These are phyloP conservation scores for Nicotiana otophora DNA, from an alignment of 257 asterid genomes.

Conservation along the genomic window DNA sequence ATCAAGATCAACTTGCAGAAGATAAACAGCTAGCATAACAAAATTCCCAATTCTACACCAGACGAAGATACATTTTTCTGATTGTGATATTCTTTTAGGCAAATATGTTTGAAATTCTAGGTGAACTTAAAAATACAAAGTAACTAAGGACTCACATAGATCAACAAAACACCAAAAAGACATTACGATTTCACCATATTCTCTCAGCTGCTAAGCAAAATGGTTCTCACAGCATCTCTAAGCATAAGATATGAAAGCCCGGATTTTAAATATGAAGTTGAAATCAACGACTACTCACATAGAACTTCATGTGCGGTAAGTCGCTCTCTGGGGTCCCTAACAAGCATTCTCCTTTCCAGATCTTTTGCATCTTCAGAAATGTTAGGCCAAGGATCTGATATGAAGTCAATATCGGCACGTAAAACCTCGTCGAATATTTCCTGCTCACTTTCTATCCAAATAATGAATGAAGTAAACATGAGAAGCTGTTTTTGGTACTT, in stretches of 20 bases:
- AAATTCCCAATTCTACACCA: background rate
- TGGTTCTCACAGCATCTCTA: background rate
- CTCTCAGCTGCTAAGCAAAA: background rate
- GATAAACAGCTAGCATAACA: background rate
- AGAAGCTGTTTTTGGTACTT: background rate
- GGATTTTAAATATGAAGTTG: background rate
- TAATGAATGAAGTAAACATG: constrained; percentile 5
- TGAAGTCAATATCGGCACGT: constrained; percentile 50
- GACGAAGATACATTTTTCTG: background rate
- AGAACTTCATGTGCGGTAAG: constrained; percentile 74
- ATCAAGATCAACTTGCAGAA: background rate
- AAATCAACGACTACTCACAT: constrained; percentile 39
- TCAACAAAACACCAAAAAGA: background rate
- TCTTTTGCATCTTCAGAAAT: constrained; percentile 71
- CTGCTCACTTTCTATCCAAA: constrained; percentile 56
- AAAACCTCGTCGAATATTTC: constrained; percentile 61
- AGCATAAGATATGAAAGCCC: background rate
- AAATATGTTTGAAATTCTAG: background rate
- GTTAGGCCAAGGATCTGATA: constrained; percentile 76
- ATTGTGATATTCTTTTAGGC: background rate
- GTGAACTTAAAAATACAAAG: background rate
- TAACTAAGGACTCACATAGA: background rate
- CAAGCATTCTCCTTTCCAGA: constrained; percentile 60
- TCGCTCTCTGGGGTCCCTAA: constrained; percentile 55
- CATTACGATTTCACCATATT: background rate